Percentiles rank a stretch among this genome's conserved stretches.
These are phyloP conservation scores for Medakamo hakoo DNA, from an alignment of 139 green algal species.

Conservation along the genomic window DNA sequence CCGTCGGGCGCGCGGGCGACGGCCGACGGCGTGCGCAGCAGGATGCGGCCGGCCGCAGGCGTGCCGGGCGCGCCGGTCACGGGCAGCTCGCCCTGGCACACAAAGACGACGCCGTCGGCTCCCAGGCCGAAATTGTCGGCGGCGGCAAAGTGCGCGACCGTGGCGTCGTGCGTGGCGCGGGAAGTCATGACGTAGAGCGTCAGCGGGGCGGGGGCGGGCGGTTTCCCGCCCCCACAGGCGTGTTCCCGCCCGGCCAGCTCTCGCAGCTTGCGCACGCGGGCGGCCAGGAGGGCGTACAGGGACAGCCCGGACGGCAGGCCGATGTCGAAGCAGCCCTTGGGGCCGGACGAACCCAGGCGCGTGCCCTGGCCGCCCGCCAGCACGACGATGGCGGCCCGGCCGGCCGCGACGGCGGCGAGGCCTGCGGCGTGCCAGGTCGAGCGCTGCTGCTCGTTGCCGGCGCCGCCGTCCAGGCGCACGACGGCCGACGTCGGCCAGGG, in stretches of 20 bases:
- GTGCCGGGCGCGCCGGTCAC: no score
- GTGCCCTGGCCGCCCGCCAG: constrained; percentile 88
- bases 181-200: constrained; percentile 86
- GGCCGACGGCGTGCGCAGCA: constrained; percentile 35
- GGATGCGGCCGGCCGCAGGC: constrained; percentile 61
- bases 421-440: constrained; percentile 20
- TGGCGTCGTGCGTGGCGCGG: constrained; percentile 61
- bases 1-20: constrained; percentile 77
- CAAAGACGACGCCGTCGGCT: constrained; percentile 60
- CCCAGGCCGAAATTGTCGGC: constrained; percentile 62
- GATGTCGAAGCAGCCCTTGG: constrained; percentile 91
- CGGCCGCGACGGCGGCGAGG: constrained; percentile 30
- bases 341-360: constrained; percentile 58
- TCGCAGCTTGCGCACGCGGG: constrained; percentile 65
- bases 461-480: constrained; percentile 2
- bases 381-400: constrained; percentile 62
- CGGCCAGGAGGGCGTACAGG: constrained; percentile 80
- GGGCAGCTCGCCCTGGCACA: constrained; percentile 54
- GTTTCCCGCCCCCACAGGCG: not conserved
- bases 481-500: constrained; percentile 11
- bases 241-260: constrained; percentile 12
- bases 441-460: constrained; percentile 5
- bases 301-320: constrained; percentile 74
- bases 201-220: not conserved
- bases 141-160: constrained; percentile 47